Evolutionary conservation across 2,329 filamentous ascomycete species (phyloP), one percentile per base, ranked within the genome.

Genomic region (Hypoxylon sp.): DNA sequence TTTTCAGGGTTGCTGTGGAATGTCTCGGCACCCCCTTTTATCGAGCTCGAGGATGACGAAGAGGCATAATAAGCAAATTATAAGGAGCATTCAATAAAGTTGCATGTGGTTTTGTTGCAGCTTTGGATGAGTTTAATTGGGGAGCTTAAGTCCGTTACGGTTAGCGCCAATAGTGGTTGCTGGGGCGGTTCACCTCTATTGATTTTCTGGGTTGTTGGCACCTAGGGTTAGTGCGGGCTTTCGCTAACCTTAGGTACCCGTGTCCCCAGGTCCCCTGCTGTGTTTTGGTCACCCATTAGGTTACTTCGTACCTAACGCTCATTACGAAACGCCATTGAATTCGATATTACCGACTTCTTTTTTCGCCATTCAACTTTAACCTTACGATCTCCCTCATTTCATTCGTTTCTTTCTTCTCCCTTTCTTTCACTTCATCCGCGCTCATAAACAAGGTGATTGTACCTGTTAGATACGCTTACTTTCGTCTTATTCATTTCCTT

Each of bases 401-500:
- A 60, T 67, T 67, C 58, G 48, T 46, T 67, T 65, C 56, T 62
- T 28, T 59, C 54, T 49, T 56, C 32, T 57, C 37, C 37, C 37
- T 44, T 19, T 55, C 51, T 53, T 67, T 52, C 53, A 43, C 20
- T 56, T 53, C 49, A 32, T 41, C 48, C 24, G 62, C 52, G 53
- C 56, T 60, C 44, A 32, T 49, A 44, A 55, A 43, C 8, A 48
- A 26, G 41, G 19, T 60, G 17, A 37, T 57, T 49, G 48, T 24
- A 55, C 17, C 51, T 13, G 32, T 34, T 17, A 30, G 30, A 44
- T 44, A 47, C 51, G 19, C 39, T 54, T 56, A 4, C 56, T 50
- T 30, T 53, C 37, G 6, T 34, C 55, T 61, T 55, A 39, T 47
- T 55, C 49, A 4, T 24, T 50, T 49, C 24, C 22, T 39, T 54